Conservation (phyloP, 768 basidiomycete species). For the Agaricus subrufescens region DNA sequence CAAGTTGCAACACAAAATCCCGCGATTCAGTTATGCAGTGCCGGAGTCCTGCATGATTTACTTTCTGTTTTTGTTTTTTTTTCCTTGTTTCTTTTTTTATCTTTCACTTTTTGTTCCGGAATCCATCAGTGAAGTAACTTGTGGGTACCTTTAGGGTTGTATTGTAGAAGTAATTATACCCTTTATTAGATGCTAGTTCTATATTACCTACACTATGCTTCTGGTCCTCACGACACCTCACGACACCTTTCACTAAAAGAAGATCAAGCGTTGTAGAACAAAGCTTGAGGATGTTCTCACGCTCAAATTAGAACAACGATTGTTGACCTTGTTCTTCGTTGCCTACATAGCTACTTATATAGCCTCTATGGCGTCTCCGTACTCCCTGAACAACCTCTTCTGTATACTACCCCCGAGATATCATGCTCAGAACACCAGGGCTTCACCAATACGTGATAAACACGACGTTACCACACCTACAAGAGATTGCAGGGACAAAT, state of each 20-base stretch:
- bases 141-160: too few relatives aligned
- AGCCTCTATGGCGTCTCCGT: not conserved
- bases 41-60: constrained; percentile 7
- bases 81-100: not conserved
- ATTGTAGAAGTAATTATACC: too few relatives aligned
- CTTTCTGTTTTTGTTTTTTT: not conserved
- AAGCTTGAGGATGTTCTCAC: not conserved
- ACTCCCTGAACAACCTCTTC: not conserved
- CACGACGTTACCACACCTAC: constrained; percentile 41
- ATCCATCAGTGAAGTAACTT: not conserved
- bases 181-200: too few relatives aligned
- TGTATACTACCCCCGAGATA: not conserved
- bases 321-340: too few relatives aligned
- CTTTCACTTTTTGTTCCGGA: not conserved
- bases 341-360: too few relatives aligned
- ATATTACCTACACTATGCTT: too few relatives aligned
- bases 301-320: not conserved
- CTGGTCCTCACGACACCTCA: too few relatives aligned
- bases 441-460: constrained; percentile 43
- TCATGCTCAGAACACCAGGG: constrained; percentile 25
- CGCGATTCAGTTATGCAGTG: constrained; percentile 13
- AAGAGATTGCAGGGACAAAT: constrained; percentile 21
- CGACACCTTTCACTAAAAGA: not conserved
- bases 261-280: not conserved
- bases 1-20: constrained; percentile 32